Conservation (phyloP, 1,284 basidiomycete genomes). For the Hypsizygus ulmarius region DNA sequence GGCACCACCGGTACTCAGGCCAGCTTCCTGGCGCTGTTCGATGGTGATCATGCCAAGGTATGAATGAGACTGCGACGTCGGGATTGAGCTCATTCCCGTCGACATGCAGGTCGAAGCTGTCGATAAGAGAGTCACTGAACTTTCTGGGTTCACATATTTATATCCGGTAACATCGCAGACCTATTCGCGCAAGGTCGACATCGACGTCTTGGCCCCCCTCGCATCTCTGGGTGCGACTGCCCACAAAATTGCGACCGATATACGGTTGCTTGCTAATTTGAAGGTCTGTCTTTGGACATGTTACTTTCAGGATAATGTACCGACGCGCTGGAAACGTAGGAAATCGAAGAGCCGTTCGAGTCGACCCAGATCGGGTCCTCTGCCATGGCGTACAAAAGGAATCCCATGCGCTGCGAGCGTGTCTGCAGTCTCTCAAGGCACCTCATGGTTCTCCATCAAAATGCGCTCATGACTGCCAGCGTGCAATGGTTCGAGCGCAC, state of each 20-base stretch:
- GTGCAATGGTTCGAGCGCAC: conserved; percentile 98
- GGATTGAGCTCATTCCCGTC: neutral
- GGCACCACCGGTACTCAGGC: conserved; percentile 99
- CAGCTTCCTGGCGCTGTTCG: conserved; percentile 92
- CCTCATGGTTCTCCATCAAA: conserved; percentile 91
- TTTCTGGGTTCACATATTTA: conserved; percentile 90
- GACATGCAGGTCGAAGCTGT: conserved; percentile 76
- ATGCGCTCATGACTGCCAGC: conserved; percentile 87
- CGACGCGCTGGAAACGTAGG: conserved; percentile 39
- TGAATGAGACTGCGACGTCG: neutral
- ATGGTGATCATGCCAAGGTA: conserved; percentile 92
- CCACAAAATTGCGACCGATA: conserved; percentile 97
- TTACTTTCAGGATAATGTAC: neutral
- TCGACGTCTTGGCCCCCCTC: conserved; percentile 88
- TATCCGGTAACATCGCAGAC: conserved; percentile 99
- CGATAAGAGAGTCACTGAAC: conserved; percentile 85
- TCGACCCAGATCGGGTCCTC: conserved; percentile 98
- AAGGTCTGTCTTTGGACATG: conserved; percentile 55
- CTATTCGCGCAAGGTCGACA: conserved; percentile 96
- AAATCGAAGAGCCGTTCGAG: conserved; percentile 99
- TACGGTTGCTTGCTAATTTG: conserved; percentile 87
- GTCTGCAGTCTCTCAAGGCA: conserved; percentile 94
- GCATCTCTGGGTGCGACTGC: conserved; percentile 93
- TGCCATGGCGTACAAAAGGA: conserved; percentile 99
- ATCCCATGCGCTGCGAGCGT: conserved; percentile 98